These are phyloP conservation scores for Neospermospora avenae DNA, from an alignment of 2,329 filamentous ascomycete genomes.

Conservation along the genomic window DNA sequence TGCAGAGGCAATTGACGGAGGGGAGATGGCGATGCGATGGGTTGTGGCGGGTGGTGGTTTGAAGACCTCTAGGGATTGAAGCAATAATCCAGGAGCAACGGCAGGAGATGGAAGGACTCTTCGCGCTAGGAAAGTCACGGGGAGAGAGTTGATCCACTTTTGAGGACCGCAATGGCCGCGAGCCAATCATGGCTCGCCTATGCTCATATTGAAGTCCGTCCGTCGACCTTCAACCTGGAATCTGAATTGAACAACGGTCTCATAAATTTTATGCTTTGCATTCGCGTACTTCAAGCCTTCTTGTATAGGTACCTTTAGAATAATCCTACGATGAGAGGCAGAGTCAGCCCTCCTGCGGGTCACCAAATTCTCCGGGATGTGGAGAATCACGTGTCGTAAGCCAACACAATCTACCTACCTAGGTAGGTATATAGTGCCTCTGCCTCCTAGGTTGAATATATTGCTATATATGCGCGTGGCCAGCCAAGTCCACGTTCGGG, in stretches of 20 bases:
- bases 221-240: no score
- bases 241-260: no score
- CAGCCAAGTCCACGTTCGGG: no score
- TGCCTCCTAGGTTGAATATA: no score
- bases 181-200: neutral
- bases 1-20: slow-evolving; percentile 63
- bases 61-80: slow-evolving; percentile 6
- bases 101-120: slow-evolving; percentile 12
- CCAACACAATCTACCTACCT: neutral
- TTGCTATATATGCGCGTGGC: no score
- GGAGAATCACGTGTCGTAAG: neutral
- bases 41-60: slow-evolving; percentile 32
- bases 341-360: no score
- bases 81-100: slow-evolving; percentile 15
- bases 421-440: neutral
- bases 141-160: slow-evolving; percentile 1
- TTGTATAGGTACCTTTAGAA: no score
- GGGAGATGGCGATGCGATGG: slow-evolving; percentile 50
- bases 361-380: neutral
- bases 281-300: no score
- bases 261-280: no score
- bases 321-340: no score
- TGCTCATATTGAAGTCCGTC: no score
- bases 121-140: slow-evolving; percentile 13
- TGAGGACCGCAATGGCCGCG: neutral